These are phyloP conservation scores for Teratosphaeria destructans DNA, from an alignment of 2,329 filamentous ascomycete genomes.

Conservation along the genomic window DNA sequence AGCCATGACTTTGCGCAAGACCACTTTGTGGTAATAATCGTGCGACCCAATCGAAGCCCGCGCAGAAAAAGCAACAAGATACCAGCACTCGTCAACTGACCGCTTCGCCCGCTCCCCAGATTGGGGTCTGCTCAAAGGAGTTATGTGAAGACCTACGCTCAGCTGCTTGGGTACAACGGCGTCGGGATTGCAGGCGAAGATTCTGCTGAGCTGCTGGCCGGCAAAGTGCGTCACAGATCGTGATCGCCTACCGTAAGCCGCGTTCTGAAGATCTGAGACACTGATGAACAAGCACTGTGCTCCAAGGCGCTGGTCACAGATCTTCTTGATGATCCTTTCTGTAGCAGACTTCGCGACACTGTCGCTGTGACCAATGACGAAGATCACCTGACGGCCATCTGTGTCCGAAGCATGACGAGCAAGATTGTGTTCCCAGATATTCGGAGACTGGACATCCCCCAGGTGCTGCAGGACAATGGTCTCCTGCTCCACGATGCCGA, in stretches of 20 bases:
- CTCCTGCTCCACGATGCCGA: background rate
- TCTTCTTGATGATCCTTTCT: background rate
- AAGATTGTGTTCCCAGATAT: background rate
- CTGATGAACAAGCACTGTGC: background rate
- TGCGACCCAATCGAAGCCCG: background rate
- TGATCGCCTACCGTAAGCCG: background rate
- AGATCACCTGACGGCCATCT: background rate
- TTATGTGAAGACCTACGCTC: background rate
- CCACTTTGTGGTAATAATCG: background rate
- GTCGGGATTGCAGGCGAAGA: background rate
- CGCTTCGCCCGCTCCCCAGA: background rate
- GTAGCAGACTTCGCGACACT: background rate
- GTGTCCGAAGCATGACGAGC: background rate
- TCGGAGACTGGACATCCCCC: background rate
- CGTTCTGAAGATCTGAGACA: background rate
- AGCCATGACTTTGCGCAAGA: background rate
- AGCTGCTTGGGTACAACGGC: background rate
- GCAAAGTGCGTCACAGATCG: background rate
- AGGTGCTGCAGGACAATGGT: background rate
- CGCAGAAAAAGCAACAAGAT: background rate
- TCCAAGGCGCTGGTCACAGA: background rate
- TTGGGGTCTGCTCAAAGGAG: background rate
- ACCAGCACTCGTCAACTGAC: background rate
- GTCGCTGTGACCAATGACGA: background rate
- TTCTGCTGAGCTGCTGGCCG: background rate